phyloP scores from a whole-genome alignment of 129 eudicot genomes.

The Centella asiatica region DNA sequence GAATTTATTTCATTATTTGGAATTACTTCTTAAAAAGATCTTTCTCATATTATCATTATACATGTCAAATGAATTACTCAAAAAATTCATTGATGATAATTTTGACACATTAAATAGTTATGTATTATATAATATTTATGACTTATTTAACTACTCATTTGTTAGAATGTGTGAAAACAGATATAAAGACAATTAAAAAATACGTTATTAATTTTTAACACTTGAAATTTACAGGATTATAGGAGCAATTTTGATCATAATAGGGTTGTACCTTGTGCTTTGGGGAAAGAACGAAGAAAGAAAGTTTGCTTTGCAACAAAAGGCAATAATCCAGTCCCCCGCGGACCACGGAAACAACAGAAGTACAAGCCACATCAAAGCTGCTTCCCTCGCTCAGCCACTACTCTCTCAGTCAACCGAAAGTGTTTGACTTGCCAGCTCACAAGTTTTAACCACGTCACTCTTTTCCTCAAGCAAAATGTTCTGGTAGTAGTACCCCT shows the following conservation, averaged over 20 bases:
- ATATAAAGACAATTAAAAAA: too few species aligned
- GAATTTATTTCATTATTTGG: too few species aligned
- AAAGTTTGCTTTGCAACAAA: constrained; percentile 36
- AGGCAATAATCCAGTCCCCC: constrained; percentile 35
- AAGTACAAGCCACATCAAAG: constrained; percentile 32
- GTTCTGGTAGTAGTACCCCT: not conserved
- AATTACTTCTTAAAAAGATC: too few species aligned
- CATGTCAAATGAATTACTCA: too few species aligned
- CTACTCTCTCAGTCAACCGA: constrained; percentile 57
- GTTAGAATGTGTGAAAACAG: too few species aligned
- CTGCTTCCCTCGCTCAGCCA: constrained; percentile 81
- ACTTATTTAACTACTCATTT: too few species aligned
- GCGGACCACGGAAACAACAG: constrained; percentile 42
- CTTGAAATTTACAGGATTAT: constrained; percentile 46
- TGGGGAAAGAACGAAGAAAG: constrained; percentile 89
- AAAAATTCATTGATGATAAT: too few species aligned
- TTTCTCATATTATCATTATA: too few species aligned
- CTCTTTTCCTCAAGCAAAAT: constrained; percentile 20
- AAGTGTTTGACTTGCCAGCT: constrained; percentile 43
- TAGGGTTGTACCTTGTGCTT: constrained; percentile 74
- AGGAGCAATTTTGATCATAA: constrained; percentile 78
- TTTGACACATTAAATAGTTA: too few species aligned
- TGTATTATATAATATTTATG: too few species aligned
- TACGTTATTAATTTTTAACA: too few species aligned
- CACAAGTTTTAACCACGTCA: constrained; percentile 16